A percentile compares a stretch with the other conserved stretches of the same genome.
Evolutionary conservation across 176 grass and related monocot genomes (phyloP).

Genomic region (Tillandsia fasciculata): DNA sequence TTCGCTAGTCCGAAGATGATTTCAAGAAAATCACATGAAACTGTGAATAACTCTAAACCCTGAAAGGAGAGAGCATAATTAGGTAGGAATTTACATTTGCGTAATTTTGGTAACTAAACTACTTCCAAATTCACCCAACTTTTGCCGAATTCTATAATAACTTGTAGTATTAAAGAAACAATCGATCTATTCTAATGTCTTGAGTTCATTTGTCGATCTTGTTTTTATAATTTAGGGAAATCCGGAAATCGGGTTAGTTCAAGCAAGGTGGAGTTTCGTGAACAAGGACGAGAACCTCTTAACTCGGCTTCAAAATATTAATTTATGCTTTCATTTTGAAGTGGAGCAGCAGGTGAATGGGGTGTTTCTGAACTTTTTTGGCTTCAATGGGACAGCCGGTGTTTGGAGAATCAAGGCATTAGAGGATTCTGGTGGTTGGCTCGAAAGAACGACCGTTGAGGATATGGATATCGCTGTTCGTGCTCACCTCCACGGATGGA

Average conservation of each 20-base stretch:
- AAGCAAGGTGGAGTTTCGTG: slow-evolving; percentile 67
- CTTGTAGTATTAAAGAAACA: background rate
- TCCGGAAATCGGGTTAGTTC: slow-evolving; percentile 60
- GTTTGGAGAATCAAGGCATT: slow-evolving; percentile 79
- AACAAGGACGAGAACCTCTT: slow-evolving; percentile 68
- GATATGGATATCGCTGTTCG: slow-evolving; percentile 86
- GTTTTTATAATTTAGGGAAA: slow-evolving; percentile 39
- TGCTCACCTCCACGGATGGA: slow-evolving; percentile 68
- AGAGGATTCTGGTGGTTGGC: slow-evolving; percentile 74
- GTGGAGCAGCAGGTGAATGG: slow-evolving; percentile 85
- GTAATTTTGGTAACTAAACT: too few relatives aligned
- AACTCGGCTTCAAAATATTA: slow-evolving; percentile 76
- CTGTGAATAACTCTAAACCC: background rate
- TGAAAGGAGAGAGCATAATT: background rate
- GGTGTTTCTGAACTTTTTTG: slow-evolving; percentile 61
- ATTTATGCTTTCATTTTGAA: slow-evolving; percentile 74
- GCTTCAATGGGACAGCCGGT: slow-evolving; percentile 73
- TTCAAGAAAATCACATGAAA: too few relatives aligned
- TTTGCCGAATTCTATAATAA: too few relatives aligned
- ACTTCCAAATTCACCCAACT: too few relatives aligned
- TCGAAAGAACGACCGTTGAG: slow-evolving; percentile 69
- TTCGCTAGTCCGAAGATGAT: too few relatives aligned
- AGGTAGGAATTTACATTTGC: too few relatives aligned
- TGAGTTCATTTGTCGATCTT: background rate
- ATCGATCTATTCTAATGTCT: background rate